phyloP scores from a whole-genome alignment of 108 stramenopile genomes.

The Cyclotella sp. region DNA sequence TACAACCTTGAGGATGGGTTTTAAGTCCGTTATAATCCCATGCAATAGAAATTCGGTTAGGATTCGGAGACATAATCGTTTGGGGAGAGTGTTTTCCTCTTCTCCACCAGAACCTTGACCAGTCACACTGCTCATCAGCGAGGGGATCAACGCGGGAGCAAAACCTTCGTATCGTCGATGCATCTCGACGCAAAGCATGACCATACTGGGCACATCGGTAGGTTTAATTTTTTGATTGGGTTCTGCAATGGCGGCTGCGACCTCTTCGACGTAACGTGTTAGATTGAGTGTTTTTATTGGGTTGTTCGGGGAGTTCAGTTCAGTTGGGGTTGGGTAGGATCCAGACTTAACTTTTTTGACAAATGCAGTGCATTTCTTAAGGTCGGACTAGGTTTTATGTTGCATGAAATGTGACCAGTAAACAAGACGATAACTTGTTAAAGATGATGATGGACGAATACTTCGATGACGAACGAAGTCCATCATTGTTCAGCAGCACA shows the following conservation, averaged over 20 bases:
- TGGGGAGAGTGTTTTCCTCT: slow-evolving; percentile 58
- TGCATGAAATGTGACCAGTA: not conserved
- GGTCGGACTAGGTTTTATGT: slow-evolving; percentile 61
- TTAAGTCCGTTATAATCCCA: slow-evolving; percentile 69
- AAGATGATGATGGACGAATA: not conserved
- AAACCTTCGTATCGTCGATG: slow-evolving; percentile 73
- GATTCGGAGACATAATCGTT: slow-evolving; percentile 70
- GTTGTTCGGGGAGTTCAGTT: slow-evolving; percentile 47
- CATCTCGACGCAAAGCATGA: slow-evolving; percentile 74
- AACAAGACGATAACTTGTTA: not conserved
- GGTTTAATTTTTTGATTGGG: slow-evolving; percentile 68
- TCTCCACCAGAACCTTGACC: slow-evolving; percentile 29
- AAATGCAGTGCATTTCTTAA: slow-evolving; percentile 97
- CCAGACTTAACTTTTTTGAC: slow-evolving; percentile 91
- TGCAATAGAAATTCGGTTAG: slow-evolving; percentile 74
- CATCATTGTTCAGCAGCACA: too few species aligned
- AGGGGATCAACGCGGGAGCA: slow-evolving; percentile 51
- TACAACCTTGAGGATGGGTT: slow-evolving; percentile 70
- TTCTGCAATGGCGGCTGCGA: slow-evolving; percentile 87
- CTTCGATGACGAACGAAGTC: too few species aligned
- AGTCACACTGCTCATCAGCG: slow-evolving; percentile 56
- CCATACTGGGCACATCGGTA: slow-evolving; percentile 67
- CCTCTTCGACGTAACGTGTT: slow-evolving; percentile 93
- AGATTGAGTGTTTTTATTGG: slow-evolving; percentile 86
- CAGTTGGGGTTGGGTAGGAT: slow-evolving; percentile 60